These are phyloP conservation scores for Aspergillus unguis DNA, from an alignment of 2,329 filamentous ascomycete species.

Conservation along the genomic window DNA sequence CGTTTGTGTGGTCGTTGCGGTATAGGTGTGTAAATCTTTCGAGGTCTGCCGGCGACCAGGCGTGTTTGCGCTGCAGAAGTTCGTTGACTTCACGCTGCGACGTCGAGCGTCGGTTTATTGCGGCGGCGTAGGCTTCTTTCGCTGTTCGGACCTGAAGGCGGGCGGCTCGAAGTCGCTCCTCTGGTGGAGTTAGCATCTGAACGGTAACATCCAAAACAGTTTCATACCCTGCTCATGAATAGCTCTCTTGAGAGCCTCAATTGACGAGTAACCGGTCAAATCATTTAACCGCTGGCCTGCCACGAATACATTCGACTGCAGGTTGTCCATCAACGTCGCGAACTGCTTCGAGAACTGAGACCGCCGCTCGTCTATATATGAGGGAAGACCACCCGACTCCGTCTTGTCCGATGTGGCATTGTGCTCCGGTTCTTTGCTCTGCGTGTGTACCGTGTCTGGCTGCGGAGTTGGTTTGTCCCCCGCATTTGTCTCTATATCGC, in stretches of 20 bases:
- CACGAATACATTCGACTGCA: slow-evolving; percentile 79
- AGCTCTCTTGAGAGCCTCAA: slow-evolving; percentile 76
- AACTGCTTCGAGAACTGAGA: slow-evolving; percentile 61
- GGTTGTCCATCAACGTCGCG: slow-evolving; percentile 76
- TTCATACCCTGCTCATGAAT: slow-evolving; percentile 63
- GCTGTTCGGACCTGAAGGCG: slow-evolving; percentile 66
- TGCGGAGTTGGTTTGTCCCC: slow-evolving; percentile 17
- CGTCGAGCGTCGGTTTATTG: slow-evolving; percentile 75
- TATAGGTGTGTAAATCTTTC: slow-evolving; percentile 94
- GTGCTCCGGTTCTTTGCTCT: slow-evolving; percentile 12
- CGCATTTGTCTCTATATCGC: slow-evolving; percentile 19
- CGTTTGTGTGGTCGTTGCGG: slow-evolving; percentile 86
- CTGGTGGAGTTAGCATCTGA: slow-evolving; percentile 25
- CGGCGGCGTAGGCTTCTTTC: slow-evolving; percentile 75
- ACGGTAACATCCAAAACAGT: neutral
- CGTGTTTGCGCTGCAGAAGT: slow-evolving; percentile 87
- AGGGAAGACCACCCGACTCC: slow-evolving; percentile 30
- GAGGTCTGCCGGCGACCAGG: slow-evolving; percentile 80
- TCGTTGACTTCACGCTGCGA: slow-evolving; percentile 96
- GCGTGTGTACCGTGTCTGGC: slow-evolving; percentile 15
- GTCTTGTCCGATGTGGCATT: neutral
- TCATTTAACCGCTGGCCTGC: slow-evolving; percentile 89
- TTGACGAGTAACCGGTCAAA: slow-evolving; percentile 88
- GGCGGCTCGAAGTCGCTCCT: slow-evolving; percentile 51
- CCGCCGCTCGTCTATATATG: slow-evolving; percentile 45